phyloP scores from a whole-genome alignment of 495 filamentous ascomycete species.

The Thermothielavioides terrestris region DNA sequence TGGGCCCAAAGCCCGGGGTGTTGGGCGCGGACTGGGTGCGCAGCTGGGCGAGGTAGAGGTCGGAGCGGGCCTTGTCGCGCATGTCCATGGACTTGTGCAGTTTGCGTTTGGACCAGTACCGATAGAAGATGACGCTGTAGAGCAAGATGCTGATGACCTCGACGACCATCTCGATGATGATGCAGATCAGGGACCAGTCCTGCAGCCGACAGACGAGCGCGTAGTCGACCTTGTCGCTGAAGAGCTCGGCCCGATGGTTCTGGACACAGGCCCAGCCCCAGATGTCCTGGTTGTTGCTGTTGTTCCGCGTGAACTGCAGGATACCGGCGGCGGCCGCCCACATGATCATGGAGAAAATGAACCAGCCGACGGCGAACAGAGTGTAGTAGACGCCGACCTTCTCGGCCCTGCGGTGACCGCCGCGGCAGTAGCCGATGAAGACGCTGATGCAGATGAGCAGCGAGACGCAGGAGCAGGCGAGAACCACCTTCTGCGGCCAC shows the following conservation, averaged over 20 bases:
- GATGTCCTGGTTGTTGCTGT: slow-evolving; percentile 70
- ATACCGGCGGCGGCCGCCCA: slow-evolving; percentile 84
- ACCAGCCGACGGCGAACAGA: slow-evolving; percentile 81
- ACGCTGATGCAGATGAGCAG: slow-evolving; percentile 69
- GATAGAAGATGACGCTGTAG: slow-evolving; percentile 92
- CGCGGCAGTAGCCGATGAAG: slow-evolving; percentile 79
- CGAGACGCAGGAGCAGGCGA: slow-evolving; percentile 70
- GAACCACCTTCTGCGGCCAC: slow-evolving; percentile 84
- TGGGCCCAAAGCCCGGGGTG: slow-evolving; percentile 75
- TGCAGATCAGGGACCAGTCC: slow-evolving; percentile 94
- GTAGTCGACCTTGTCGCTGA: slow-evolving; percentile 76
- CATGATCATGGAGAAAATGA: slow-evolving; percentile 87
- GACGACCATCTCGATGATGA: slow-evolving; percentile 92
- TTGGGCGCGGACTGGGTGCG: slow-evolving; percentile 89
- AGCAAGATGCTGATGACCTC: slow-evolving; percentile 85
- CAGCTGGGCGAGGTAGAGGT: slow-evolving; percentile 92
- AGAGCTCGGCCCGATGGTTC: slow-evolving; percentile 63
- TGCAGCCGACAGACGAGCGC: slow-evolving; percentile 89
- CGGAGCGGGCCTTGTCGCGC: slow-evolving; percentile 85
- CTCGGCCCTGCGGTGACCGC: slow-evolving; percentile 81
- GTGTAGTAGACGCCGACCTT: slow-evolving; percentile 93
- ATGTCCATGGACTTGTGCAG: slow-evolving; percentile 94
- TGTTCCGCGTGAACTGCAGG: slow-evolving; percentile 65
- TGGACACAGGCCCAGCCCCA: slow-evolving; percentile 96
- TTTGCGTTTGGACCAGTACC: slow-evolving; percentile 88